phyloP scores from a whole-genome alignment of 768 basidiomycete genomes.

The Clavaria fumosa region DNA sequence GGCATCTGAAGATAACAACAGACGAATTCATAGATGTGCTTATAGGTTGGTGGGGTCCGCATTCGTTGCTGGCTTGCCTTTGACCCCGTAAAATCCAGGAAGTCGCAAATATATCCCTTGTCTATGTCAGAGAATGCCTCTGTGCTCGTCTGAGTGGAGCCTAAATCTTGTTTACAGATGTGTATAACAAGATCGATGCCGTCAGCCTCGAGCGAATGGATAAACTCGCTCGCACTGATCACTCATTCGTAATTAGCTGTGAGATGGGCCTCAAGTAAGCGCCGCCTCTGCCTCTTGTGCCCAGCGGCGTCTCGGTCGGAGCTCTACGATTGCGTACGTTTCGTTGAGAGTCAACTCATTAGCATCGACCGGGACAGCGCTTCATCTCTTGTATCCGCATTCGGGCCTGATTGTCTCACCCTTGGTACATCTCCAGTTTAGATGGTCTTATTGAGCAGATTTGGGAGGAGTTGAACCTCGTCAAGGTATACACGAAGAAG shows the following conservation, averaged over 20 bases:
- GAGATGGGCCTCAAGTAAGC: constrained; percentile 83
- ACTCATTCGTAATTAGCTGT: constrained; percentile 91
- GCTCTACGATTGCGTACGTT: too few relatives aligned
- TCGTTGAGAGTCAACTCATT: too few relatives aligned
- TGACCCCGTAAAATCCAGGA: constrained; percentile 30
- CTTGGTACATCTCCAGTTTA: constrained; percentile 26
- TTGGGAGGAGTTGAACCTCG: constrained; percentile 66
- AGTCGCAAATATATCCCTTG: constrained; percentile 82
- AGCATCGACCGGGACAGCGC: too few relatives aligned
- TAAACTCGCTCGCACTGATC: constrained; percentile 64
- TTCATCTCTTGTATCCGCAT: too few relatives aligned
- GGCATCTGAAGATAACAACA: constrained; percentile 55
- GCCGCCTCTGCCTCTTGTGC: constrained; percentile 5
- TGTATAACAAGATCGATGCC: constrained; percentile 94
- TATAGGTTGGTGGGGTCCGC: constrained; percentile 39
- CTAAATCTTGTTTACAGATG: constrained; percentile 35
- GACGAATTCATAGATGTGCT: constrained; percentile 99
- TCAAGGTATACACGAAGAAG: constrained; percentile 95
- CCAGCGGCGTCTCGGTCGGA: too few relatives aligned
- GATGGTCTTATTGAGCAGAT: constrained; percentile 62
- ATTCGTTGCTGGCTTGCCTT: constrained; percentile 1
- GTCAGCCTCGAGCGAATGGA: constrained; percentile 75
- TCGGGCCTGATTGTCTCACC: background rate
- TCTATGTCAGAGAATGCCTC: background rate
- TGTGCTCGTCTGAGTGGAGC: too few relatives aligned